Base-by-base conservation (phyloP, 352 stramenopile species). In the Phytophthora kernoviae region DNA sequence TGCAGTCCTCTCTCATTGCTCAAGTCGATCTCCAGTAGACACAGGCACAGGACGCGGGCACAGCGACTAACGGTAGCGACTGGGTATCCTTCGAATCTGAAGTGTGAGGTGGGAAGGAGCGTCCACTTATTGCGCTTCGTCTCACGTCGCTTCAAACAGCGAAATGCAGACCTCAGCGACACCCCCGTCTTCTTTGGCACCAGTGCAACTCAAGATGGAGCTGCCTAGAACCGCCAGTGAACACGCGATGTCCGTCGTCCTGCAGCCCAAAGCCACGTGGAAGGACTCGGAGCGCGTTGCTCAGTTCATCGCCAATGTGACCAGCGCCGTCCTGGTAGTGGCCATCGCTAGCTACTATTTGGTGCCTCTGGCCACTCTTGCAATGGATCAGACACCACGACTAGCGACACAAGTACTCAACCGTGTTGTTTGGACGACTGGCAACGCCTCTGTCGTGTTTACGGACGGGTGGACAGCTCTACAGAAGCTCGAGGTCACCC, bases 231-330 rank as follows among this genome's bases (percentile, higher is more conserved):
- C 63, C 4, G n/a, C 54, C 33, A 69, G 48, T 11, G 53, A 73
- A 12, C 52, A 18, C 9, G 27, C 30, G 0, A 60, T 72, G 9
- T 41, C 48, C 15, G 21, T 59, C 18, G 41, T 58, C n/a, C 14
- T 61, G 14, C 65, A 64, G 21, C 65, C 65, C n/a, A 68, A 65
- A 42, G 40, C 64, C n/a, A 32, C 67, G 43, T 91, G 81, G 81
- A 88, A 88, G 58, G 68, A 88, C 66, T 77, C 77, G 62, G 68
- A 88, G 17, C 81, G 79, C 44, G 56, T 91, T 41, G 81, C 79
- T n/a, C 68, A 82, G 59, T 91, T 91, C 64, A 47, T 88, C 17
- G 81, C 81, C 22, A 84, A 91, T 41, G 64, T 89, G 46, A 66
- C 70, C 39, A 81, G 81, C 68, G 79, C 77, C n/a, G 52, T 80